Evolutionary conservation across 1,284 basidiomycete genomes (phyloP), one percentile per base, ranked within the genome.

Genomic region (Ceratobasidium sp.): DNA sequence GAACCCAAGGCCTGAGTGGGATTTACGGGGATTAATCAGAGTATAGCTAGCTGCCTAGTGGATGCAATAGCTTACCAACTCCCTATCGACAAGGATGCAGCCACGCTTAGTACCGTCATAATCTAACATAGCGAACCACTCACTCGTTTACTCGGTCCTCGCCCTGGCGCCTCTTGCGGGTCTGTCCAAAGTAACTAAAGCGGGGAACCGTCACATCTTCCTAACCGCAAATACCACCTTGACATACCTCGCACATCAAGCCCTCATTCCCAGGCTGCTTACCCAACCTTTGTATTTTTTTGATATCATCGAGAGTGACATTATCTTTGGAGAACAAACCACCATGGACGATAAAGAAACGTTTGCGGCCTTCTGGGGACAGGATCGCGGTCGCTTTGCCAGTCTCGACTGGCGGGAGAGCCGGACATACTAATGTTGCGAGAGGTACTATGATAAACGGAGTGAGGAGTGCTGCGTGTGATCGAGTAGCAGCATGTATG

Each of bases 321-420:
- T 91, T 93, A 83, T 99, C 98, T 84, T 95, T 94, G 85, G 95
- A 96, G 87, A 99, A 99, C 15, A 99, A 89, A 13, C 98, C 98
- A 39, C 97, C 97, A 84, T 99, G 98, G 2, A 98, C 96, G 81
- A 99, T 92, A 83, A 99, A 98, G 87, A 94, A 99, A 46, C 97
- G 92, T 85, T 97, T 98, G 71, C 88, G 85, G 15, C 96, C 96
- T 77, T 95, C 88, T 1, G 93, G 90, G n/a, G 94, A 95, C 13
- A 99, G 87, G 79, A 98, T 97, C n/a, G 78, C 78, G 0, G 69
- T 67, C 12, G 87, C 86, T 40, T 86, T 77, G 83, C 83, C 51
- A 82, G 85, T 76, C 85, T 86, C 81, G 18, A 85, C 85, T 0
- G 85, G 85, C 33, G 80, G 82, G 13, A 82, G 78, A 20, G 80